phyloP scores from a whole-genome alignment of 169 alveolate genomes.

The Cryptosporidium andersoni region DNA sequence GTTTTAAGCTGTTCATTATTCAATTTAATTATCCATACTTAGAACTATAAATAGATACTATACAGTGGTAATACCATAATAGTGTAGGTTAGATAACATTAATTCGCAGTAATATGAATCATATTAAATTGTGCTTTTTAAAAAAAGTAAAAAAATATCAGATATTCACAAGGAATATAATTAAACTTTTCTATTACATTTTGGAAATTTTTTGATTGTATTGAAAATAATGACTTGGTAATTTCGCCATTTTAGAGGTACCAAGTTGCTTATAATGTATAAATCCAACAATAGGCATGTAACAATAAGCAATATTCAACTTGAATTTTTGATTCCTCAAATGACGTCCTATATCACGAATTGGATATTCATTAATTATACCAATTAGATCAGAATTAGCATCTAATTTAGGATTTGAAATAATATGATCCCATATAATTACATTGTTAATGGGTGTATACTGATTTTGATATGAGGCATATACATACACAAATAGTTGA shows the following conservation, averaged over 20 bases:
- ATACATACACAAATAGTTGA: conserved; percentile 72
- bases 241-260: neutral
- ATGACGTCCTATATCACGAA: conserved; percentile 35
- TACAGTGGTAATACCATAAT: too few species aligned
- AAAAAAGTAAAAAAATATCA: too few species aligned
- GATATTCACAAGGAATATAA: too few species aligned
- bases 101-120: too few species aligned
- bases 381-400: conserved; percentile 24
- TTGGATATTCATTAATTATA: conserved; percentile 51
- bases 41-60: too few species aligned
- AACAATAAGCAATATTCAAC: conserved; percentile 55
- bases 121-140: too few species aligned
- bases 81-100: too few species aligned
- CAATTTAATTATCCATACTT: too few species aligned
- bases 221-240: conserved; percentile 55
- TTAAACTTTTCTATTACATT: too few species aligned
- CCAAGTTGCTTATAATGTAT: conserved; percentile 24
- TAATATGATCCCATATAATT: conserved; percentile 72
- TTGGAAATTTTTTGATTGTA: neutral
- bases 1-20: too few species aligned
- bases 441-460: conserved; percentile 69
- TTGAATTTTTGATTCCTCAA: conserved; percentile 15
- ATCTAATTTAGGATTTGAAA: conserved; percentile 7
- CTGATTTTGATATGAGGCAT: conserved; percentile 72
- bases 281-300: conserved; percentile 62